Evolutionary conservation across 2,329 filamentous ascomycete genomes (phyloP), one percentile per base, ranked within the genome.

Genomic region (Neonectria punicea): DNA sequence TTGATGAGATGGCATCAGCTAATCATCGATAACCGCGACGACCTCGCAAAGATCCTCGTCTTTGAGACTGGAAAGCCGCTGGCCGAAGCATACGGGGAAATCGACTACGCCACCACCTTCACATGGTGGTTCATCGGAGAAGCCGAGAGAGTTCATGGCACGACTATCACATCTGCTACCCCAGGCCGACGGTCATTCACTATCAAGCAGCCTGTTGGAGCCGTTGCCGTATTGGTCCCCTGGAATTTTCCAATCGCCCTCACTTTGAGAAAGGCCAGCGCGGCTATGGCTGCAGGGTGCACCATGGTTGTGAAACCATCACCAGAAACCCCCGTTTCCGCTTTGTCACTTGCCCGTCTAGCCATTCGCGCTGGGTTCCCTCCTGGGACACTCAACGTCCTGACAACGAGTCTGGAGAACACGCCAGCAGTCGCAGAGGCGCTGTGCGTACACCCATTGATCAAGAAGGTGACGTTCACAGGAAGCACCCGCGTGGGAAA

Each of bases 231-330:
- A 16, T 69, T 80, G 11, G 74, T 80, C 7, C 78, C 79, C 0
- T 80, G 88, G 89, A 91, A 92, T 78, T 92, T 90, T 68, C 85
- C 85, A 13, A 75, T 84, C 22, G 84, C 83, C 11, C 85, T 88
- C 78, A 78, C 84, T 8, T 77, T 83, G 22, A 74, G 83, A 18
- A 85, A 85, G 65, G 77, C 80, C 9, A 80, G 77, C 2, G 80
- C 88, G 0, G 88, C 87, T 1, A 80, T 93, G 30, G 92, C 91
- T 25, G 91, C 91, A 13, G 92, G 91, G 20, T 93, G 91, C 76
- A 92, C 90, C 1, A 92, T 94, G 88, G 83, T 94, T 16, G 83
- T 88, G 16, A 93, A 93, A 79, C 89, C 91, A 2, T 90, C 88
- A 4, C 90, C 90, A 0, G 90, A 93, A 76, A 93, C 92, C 2